Evolutionary conservation across 2,329 filamentous ascomycete species (phyloP), one percentile per base, ranked within the genome.

Genomic region (Pyrenophora tritici-repentis): DNA sequence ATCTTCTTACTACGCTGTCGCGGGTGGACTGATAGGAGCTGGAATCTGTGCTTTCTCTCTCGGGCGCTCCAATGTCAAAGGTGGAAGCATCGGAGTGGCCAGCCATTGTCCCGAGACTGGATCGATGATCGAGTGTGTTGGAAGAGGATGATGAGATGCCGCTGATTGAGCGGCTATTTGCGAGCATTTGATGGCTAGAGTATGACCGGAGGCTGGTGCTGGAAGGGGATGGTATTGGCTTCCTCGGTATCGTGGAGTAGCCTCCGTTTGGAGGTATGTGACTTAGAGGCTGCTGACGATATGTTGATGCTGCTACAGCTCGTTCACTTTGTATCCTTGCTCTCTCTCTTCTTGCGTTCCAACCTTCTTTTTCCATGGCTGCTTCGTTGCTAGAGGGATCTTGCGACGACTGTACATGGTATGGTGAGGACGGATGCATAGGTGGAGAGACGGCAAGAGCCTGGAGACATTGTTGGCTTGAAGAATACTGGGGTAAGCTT

Each of bases 301-400:
- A 42, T 40, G 38, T 55, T 31, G 52, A 55, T 42, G 53, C 53
- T 16, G 48, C 20, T n/a, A 60, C 45, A 34, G 55, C 58, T 49
- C 58, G 44, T 35, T 66, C 59, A 4, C 53, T 50, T n/a, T 44
- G 55, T 2, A 53, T 45, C 22, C 59, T 58, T 12, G 63, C 55
- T 35, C 42, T 52, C 16, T 62, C 59, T 22, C 61, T 54, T 22
- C 54, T 55, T 4, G 51, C 55, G 44, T 63, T 67, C 57, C 59
- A 67, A 1, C 50, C 56, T 32, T 55, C 45, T 7, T 54, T 52
- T n/a, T 47, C 38, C n/a, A 41, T 33, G 5, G 13, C 26, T 14
- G 42, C 13, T 17, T 40, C n/a, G 35, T 14, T 26, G 16, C 32
- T 12, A 41, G 18, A 5, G 39, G 24, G 26, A 5, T 9, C 37